Evolutionary conservation across 306 rosid genomes (phyloP).

Genomic region (Trifolium repens): DNA sequence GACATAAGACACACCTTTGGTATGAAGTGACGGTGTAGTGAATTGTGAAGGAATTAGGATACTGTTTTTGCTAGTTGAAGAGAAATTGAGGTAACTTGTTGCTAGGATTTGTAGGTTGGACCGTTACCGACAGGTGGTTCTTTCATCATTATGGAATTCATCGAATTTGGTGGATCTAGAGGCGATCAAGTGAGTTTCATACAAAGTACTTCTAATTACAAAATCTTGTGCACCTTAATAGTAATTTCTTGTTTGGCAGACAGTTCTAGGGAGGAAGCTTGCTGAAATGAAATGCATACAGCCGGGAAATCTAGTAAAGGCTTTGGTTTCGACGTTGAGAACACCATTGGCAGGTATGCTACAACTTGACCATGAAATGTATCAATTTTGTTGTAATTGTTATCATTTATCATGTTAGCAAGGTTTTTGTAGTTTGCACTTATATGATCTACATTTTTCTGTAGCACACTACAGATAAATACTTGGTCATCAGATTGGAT

Average conservation of each 20-base stretch:
- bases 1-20: neutral
- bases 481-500: conserved; percentile 93
- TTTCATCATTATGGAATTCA: conserved; percentile 89
- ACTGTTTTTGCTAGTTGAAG: conserved; percentile 10
- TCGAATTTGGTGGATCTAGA: conserved; percentile 79
- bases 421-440: conserved; percentile 1
- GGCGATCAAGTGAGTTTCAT: conserved; percentile 74
- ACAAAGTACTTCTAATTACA: conserved; percentile 6
- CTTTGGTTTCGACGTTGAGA: conserved; percentile 81
- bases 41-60: neutral
- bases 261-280: conserved; percentile 83
- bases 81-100: conserved; percentile 40
- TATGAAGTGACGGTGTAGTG: neutral
- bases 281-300: conserved; percentile 95
- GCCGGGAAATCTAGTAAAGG: conserved; percentile 83
- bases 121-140: conserved; percentile 87
- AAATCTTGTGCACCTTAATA: conserved; percentile 32
- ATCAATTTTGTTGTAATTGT: neutral
- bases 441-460: conserved; percentile 26
- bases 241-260: conserved; percentile 54
- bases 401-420: neutral
- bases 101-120: conserved; percentile 71
- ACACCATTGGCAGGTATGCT: conserved; percentile 89
- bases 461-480: conserved; percentile 92
- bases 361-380: conserved; percentile 24